Evolutionary conservation across 345 rosid genomes (phyloP).

Genomic region (Moricandia moricandioides): DNA sequence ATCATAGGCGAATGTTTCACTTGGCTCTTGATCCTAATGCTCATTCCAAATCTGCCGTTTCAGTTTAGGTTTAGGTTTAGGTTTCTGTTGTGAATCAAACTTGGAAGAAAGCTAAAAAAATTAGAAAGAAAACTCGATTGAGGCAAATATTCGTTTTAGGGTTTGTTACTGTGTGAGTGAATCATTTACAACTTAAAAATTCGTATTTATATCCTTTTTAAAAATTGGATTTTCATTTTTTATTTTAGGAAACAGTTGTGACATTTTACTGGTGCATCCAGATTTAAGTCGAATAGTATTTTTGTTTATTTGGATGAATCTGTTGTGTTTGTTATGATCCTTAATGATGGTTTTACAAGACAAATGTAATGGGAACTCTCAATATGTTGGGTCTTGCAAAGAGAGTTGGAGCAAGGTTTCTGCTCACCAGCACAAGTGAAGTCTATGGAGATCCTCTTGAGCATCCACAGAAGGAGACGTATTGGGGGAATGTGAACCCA

Average conservation of each 20-base stretch:
- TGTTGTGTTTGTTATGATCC: conserved; percentile 39
- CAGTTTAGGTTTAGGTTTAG: not conserved
- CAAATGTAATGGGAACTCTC: conserved; percentile 98
- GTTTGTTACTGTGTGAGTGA: not conserved
- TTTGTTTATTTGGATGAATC: not conserved
- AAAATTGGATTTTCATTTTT: too few relatives aligned
- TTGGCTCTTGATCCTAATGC: too few relatives aligned
- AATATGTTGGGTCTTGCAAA: conserved; percentile 98
- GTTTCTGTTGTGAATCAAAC: not conserved
- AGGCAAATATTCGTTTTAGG: not conserved
- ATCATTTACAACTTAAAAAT: too few relatives aligned
- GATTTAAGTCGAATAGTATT: not conserved
- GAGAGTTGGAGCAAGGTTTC: conserved; percentile 95
- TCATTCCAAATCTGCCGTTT: not conserved
- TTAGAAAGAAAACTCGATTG: not conserved
- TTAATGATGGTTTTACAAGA: conserved; percentile 68
- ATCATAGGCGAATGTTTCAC: too few relatives aligned
- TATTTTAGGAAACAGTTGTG: too few relatives aligned
- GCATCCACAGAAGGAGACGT: conserved; percentile 98
- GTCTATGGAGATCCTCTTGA: conserved; percentile 98
- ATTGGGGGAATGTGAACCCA: conserved; percentile 98
- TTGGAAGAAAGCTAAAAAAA: not conserved
- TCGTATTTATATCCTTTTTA: too few relatives aligned
- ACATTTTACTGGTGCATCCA: too few relatives aligned
- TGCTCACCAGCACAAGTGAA: conserved; percentile 98